A percentile compares a stretch with the other conserved stretches of the same genome.
Conservation (phyloP, 78 protist species). For the Dictyostelium citrinum region DNA sequence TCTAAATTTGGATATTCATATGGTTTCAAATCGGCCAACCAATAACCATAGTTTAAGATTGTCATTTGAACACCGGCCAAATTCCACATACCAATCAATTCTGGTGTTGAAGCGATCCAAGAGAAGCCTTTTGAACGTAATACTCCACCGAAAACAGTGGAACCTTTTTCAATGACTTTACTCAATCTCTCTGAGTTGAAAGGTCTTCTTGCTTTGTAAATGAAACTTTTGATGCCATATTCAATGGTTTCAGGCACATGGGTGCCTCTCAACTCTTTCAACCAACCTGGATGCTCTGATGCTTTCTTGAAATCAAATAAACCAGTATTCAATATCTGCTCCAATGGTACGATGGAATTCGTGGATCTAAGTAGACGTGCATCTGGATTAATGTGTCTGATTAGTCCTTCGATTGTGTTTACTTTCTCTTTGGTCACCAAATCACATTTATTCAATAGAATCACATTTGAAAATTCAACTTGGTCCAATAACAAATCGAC, state of each 20-base stretch:
- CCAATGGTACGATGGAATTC: slow-evolving; percentile 41
- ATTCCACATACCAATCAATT: slow-evolving; percentile 47
- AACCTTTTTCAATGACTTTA: slow-evolving; percentile 3
- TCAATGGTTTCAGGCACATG: slow-evolving; percentile 86
- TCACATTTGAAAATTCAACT: slow-evolving; percentile 93
- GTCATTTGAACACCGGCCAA: slow-evolving; percentile 22
- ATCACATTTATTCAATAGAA: slow-evolving; percentile 91
- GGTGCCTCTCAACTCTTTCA: slow-evolving; percentile 67
- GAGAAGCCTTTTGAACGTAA: slow-evolving; percentile 67
- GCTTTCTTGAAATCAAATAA: slow-evolving; percentile 79
- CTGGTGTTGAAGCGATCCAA: slow-evolving; percentile 74
- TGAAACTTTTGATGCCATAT: slow-evolving; percentile 90
- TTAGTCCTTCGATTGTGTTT: neutral
- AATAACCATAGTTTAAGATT: slow-evolving; percentile 16
- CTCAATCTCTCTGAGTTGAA: slow-evolving; percentile 87
- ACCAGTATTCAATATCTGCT: slow-evolving; percentile 79
- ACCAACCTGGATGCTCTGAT: slow-evolving; percentile 83
- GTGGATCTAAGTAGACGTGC: slow-evolving; percentile 73
- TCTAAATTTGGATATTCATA: slow-evolving; percentile 54
- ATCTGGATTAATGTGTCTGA: slow-evolving; percentile 57
- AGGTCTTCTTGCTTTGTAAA: slow-evolving; percentile 87
- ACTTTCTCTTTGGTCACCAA: neutral
- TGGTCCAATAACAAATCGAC: slow-evolving; percentile 91
- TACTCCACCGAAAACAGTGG: neutral
- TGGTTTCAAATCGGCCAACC: slow-evolving; percentile 71